Evolutionary conservation across 306 rosid genomes (phyloP).

Genomic region (Astragalus glycyphyllos): DNA sequence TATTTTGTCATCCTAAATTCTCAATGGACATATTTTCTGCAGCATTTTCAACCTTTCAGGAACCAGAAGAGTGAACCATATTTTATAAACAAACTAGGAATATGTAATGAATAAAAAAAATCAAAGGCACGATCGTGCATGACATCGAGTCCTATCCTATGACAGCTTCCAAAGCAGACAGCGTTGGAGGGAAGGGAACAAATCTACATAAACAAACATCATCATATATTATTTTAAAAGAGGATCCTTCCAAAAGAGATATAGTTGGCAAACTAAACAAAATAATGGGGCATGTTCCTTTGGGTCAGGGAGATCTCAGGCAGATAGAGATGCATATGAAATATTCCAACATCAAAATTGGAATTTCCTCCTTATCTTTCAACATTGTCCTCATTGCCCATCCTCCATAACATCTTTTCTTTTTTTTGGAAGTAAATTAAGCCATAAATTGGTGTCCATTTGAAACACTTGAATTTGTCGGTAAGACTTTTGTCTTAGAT

Average conservation of each 20-base stretch:
- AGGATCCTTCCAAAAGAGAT: slow-evolving; percentile 77
- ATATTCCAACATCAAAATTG: slow-evolving; percentile 58
- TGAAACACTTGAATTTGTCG: too few relatives aligned
- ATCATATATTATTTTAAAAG: slow-evolving; percentile 12
- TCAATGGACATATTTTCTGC: slow-evolving; percentile 41
- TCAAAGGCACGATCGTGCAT: slow-evolving; percentile 60
- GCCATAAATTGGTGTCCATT: slow-evolving; percentile 26
- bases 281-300: slow-evolving; percentile 74
- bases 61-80: slow-evolving; percentile 22
- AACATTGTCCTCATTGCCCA: slow-evolving; percentile 49
- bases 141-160: slow-evolving; percentile 69
- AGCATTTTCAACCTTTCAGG: slow-evolving; percentile 43
- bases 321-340: slow-evolving; percentile 54
- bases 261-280: slow-evolving; percentile 65
- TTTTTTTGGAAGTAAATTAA: slow-evolving; percentile 34
- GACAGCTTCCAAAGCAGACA: slow-evolving; percentile 81
- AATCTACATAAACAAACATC: slow-evolving; percentile 41
- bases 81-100: slow-evolving; percentile 50
- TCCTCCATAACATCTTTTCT: slow-evolving; percentile 47
- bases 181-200: slow-evolving; percentile 55
- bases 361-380: slow-evolving; percentile 49
- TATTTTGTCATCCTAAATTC: slow-evolving; percentile 66
- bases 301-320: slow-evolving; percentile 71
- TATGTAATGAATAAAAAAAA: slow-evolving; percentile 46
- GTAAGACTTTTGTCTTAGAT: too few relatives aligned